Conservation (phyloP, 2,329 filamentous ascomycete species). For the Pseudopyricularia cyperi region DNA sequence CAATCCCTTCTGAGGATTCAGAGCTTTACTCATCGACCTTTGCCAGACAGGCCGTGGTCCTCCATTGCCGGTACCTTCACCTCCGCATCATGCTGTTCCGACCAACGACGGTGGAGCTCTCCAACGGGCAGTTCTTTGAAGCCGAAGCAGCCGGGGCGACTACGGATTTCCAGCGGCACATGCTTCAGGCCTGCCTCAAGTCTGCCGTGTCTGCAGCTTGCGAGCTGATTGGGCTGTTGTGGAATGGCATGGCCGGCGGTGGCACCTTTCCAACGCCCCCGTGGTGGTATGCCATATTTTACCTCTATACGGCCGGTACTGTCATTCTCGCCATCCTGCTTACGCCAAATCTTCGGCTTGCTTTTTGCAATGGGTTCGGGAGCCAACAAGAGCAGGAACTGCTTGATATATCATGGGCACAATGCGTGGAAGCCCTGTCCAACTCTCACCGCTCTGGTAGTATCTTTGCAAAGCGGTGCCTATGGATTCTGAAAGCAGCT, state of each 20-base stretch:
- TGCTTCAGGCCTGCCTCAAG: background rate
- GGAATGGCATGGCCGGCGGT: background rate
- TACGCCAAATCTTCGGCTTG: background rate
- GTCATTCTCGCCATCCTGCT: slow-evolving; percentile 1
- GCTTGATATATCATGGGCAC: background rate
- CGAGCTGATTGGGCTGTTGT: slow-evolving; percentile 1
- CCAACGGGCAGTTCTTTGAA: background rate
- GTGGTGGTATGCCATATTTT: slow-evolving; percentile 3
- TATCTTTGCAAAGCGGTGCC: slow-evolving; percentile 1
- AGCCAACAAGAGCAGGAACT: background rate
- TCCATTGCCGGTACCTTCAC: background rate
- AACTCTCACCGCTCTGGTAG: background rate
- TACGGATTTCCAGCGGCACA: slow-evolving; percentile 1
- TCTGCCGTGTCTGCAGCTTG: background rate
- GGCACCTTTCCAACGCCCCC: background rate
- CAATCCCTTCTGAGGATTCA: background rate
- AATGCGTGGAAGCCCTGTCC: background rate
- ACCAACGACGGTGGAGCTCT: background rate
- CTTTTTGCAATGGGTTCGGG: background rate
- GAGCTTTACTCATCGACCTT: background rate
- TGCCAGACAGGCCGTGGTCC: background rate
- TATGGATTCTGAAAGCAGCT: background rate
- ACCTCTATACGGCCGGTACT: slow-evolving; percentile 1
- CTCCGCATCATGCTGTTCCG: slow-evolving; percentile 3
- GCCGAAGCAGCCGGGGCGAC: background rate